phyloP scores from a whole-genome alignment of 2,329 filamentous ascomycete species.

The Xylariaceae sp. region DNA sequence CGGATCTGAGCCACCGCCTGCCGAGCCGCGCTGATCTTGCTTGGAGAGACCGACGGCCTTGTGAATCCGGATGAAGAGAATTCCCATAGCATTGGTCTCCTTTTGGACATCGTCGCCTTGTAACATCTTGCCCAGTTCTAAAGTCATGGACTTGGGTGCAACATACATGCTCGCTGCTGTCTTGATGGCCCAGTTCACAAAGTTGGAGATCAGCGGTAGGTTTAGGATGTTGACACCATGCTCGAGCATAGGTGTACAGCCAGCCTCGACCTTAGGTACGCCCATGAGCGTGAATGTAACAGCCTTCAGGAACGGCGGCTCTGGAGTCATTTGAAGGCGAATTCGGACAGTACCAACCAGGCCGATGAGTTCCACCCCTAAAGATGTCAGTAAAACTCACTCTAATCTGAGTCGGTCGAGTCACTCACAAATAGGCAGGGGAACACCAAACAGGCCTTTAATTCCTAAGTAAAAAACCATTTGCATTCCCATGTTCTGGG shows the following conservation, averaged over 20 bases:
- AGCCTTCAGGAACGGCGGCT: conserved; percentile 88
- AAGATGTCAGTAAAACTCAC: conserved; percentile 1
- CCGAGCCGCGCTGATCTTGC: conserved; percentile 77
- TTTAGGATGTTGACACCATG: conserved; percentile 88
- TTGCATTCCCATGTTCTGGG: conserved; percentile 96
- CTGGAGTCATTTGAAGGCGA: conserved; percentile 78
- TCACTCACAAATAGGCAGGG: conserved; percentile 67
- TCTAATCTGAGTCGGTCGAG: neutral
- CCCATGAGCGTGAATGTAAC: conserved; percentile 94
- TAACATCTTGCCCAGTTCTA: conserved; percentile 86
- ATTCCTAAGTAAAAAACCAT: conserved; percentile 90
- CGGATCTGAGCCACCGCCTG: conserved; percentile 85
- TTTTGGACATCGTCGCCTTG: conserved; percentile 91
- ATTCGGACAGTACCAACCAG: conserved; percentile 85
- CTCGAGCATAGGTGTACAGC: conserved; percentile 89
- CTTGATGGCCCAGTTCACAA: conserved; percentile 92
- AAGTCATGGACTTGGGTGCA: conserved; percentile 87
- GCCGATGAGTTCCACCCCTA: conserved; percentile 76
- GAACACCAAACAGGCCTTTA: conserved; percentile 83
- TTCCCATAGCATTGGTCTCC: conserved; percentile 77
- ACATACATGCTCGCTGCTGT: conserved; percentile 88
- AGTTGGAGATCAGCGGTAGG: conserved; percentile 87
- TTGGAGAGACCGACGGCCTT: conserved; percentile 85
- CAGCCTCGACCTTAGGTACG: conserved; percentile 80
- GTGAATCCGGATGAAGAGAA: conserved; percentile 92